Conservation (phyloP, 192 early-diverging fungal genomes). For the Kappamyces sp. region DNA sequence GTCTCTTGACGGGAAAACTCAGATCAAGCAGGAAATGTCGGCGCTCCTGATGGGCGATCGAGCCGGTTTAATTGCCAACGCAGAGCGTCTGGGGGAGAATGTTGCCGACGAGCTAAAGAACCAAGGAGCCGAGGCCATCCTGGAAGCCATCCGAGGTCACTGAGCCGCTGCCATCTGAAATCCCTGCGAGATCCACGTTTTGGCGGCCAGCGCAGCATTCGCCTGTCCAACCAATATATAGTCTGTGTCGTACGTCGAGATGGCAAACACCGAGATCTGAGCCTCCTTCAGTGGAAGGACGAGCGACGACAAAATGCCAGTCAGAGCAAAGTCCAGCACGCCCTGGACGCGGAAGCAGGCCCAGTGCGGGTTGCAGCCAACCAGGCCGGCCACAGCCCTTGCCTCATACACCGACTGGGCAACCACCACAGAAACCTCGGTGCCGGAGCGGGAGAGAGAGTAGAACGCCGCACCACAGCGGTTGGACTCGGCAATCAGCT, state of each 20-base stretch:
- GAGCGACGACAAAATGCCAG: slow-evolving; percentile 59
- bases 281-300: slow-evolving; percentile 45
- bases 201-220: no score
- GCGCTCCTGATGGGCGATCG: slow-evolving; percentile 5
- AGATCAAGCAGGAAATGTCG: slow-evolving; percentile 46
- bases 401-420: no score
- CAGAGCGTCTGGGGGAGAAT: slow-evolving; percentile 36
- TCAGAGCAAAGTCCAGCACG: slow-evolving; percentile 58
- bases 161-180: slow-evolving; percentile 2
- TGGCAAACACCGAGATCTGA: slow-evolving; percentile 58
- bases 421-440: no score
- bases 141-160: slow-evolving; percentile 42
- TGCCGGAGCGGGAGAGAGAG: no score
- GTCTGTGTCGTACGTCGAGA: slow-evolving; percentile 70
- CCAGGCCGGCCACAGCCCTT: no score
- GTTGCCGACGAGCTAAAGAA: slow-evolving; percentile 43
- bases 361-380: slow-evolving; percentile 5
- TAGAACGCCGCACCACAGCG: no score
- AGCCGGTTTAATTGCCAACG: slow-evolving; percentile 19
- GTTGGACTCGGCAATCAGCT: no score
- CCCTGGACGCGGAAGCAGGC: slow-evolving; percentile 51
- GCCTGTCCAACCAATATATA: slow-evolving; percentile 48
- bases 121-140: slow-evolving; percentile 47
- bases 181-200: no score
- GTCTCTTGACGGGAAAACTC: slow-evolving; percentile 66